Percentiles rank a stretch among this genome's conserved stretches.
These are phyloP conservation scores for Uronychia binucleata DNA, from an alignment of 73 alveolate species.

Conservation along the genomic window DNA sequence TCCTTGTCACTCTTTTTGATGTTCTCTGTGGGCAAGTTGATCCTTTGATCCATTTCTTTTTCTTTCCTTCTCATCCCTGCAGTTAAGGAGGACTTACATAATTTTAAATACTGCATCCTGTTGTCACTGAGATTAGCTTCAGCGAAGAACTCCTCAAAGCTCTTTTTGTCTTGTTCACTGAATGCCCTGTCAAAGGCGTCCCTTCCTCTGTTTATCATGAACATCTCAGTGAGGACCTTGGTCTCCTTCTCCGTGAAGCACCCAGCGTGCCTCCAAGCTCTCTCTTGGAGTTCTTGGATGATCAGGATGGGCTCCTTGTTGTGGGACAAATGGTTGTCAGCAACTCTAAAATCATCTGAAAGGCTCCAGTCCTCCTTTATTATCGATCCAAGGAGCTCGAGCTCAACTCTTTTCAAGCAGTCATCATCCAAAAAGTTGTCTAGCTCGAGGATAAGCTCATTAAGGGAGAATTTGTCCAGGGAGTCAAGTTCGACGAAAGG, in stretches of 20 bases:
- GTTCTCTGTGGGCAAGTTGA: slow-evolving; percentile 34
- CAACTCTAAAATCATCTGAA: slow-evolving; percentile 35
- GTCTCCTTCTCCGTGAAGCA: slow-evolving; percentile 36
- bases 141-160: slow-evolving; percentile 11
- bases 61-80: slow-evolving; percentile 45
- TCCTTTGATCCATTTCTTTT: slow-evolving; percentile 38
- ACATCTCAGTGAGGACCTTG: slow-evolving; percentile 31
- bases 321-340: slow-evolving; percentile 23
- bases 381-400: slow-evolving; percentile 27
- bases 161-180: slow-evolving; percentile 26
- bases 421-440: slow-evolving; percentile 65
- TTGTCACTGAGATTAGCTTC: slow-evolving; percentile 40
- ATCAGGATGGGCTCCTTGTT: slow-evolving; percentile 52
- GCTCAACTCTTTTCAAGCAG: slow-evolving; percentile 41
- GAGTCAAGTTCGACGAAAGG: slow-evolving; percentile 30
- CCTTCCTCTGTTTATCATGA: slow-evolving; percentile 25
- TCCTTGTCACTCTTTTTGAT: slow-evolving; percentile 22
- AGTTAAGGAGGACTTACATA: slow-evolving; percentile 11
- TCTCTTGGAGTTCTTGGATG: slow-evolving; percentile 54
- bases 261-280: slow-evolving; percentile 55
- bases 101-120: slow-evolving; percentile 33
- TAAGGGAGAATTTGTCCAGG: slow-evolving; percentile 28
- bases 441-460: slow-evolving; percentile 59
- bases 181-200: slow-evolving; percentile 28
- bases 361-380: slow-evolving; percentile 51